phyloP scores from a whole-genome alignment of 768 basidiomycete genomes.

The Lactarius deliciosus region DNA sequence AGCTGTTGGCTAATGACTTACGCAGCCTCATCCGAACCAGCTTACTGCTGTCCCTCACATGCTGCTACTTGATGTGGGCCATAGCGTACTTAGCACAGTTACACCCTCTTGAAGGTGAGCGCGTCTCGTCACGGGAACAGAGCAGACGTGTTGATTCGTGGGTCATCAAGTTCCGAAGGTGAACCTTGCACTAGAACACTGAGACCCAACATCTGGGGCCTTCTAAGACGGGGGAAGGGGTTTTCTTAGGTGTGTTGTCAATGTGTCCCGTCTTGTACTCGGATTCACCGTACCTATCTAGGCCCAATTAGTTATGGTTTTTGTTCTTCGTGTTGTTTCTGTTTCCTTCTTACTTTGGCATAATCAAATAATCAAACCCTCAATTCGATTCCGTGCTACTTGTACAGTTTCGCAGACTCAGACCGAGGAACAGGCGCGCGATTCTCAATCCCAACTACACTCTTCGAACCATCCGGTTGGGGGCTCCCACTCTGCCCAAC shows the following conservation, averaged over 20 bases:
- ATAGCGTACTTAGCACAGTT: slow-evolving; percentile 96
- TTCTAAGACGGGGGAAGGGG: slow-evolving; percentile 20
- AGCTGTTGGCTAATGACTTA: neutral
- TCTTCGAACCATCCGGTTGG: neutral
- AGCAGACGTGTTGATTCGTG: neutral
- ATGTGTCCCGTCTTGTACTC: neutral
- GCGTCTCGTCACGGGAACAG: slow-evolving; percentile 30
- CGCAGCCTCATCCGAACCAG: slow-evolving; percentile 78
- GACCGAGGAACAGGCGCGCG: neutral
- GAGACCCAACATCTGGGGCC: slow-evolving; percentile 1
- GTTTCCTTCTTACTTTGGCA: neutral
- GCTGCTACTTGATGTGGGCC: slow-evolving; percentile 96
- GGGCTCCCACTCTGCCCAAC: slow-evolving; percentile 18
- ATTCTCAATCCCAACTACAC: neutral
- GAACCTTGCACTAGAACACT: slow-evolving; percentile 30
- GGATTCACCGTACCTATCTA: neutral
- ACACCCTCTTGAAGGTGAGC: slow-evolving; percentile 79
- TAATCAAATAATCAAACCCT: slow-evolving; percentile 7
- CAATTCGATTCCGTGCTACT: neutral
- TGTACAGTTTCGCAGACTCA: neutral
- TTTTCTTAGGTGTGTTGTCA: slow-evolving; percentile 6
- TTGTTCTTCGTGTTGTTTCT: slow-evolving; percentile 1
- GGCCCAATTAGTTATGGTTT: neutral
- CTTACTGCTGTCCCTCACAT: slow-evolving; percentile 72
- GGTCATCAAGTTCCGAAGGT: slow-evolving; percentile 21